A percentile compares a stretch with the other conserved stretches of the same genome.
These are phyloP conservation scores for Penicillium dipodomyicola DNA, from an alignment of 495 filamentous ascomycete species.

Conservation along the genomic window DNA sequence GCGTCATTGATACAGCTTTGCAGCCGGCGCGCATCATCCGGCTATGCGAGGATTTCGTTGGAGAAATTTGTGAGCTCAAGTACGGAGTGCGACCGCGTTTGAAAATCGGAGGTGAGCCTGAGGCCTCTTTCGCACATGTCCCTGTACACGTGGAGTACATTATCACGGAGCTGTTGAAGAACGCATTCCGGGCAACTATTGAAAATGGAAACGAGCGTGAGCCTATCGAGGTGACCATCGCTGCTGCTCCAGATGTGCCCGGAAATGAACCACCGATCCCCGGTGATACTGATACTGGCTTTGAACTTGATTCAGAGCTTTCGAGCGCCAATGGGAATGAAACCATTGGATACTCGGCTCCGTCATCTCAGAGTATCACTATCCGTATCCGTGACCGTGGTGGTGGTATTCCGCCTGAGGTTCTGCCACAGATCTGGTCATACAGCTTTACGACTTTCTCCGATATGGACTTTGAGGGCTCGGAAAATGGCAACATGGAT, in stretches of 20 bases:
- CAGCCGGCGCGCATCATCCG: constrained; percentile 77
- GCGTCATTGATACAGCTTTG: constrained; percentile 93
- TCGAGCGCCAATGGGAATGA: constrained; percentile 36
- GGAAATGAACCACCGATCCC: constrained; percentile 22
- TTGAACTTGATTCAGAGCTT: constrained; percentile 33
- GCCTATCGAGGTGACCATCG: constrained; percentile 88
- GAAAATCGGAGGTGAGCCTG: constrained; percentile 75
- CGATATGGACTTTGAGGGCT: constrained; percentile 50
- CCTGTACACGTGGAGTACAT: constrained; percentile 97
- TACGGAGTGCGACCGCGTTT: constrained; percentile 86
- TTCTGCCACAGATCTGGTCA: constrained; percentile 85
- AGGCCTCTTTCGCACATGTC: constrained; percentile 82
- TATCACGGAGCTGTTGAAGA: constrained; percentile 92
- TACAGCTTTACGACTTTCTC: constrained; percentile 95
- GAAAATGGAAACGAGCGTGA: constrained; percentile 76
- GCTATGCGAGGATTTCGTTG: constrained; percentile 81
- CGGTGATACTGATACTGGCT: constrained; percentile 32
- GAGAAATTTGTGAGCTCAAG: constrained; percentile 92
- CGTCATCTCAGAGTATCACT: constrained; percentile 78
- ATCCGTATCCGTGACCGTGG: constrained; percentile 95
- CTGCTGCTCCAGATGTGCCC: constrained; percentile 68
- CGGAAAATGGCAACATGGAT: constrained; percentile 54
- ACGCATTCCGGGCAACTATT: constrained; percentile 89
- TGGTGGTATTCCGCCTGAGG: constrained; percentile 81
- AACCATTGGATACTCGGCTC: constrained; percentile 40